Evolutionary conservation across 2,329 filamentous ascomycete genomes (phyloP).

Genomic region (Daldinia sp.): DNA sequence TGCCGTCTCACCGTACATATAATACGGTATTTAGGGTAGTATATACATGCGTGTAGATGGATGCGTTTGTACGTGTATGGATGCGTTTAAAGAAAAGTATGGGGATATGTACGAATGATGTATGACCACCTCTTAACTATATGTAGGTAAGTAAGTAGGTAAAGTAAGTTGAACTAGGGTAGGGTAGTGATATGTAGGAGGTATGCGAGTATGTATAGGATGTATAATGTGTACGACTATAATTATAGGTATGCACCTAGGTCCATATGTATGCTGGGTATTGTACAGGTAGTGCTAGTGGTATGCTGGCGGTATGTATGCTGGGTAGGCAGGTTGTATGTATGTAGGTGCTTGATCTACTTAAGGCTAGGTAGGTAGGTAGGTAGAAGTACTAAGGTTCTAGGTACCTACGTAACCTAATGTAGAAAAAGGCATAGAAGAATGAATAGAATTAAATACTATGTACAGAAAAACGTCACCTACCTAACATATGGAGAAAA

Average conservation of each 20-base stretch:
- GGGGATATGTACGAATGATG: slow-evolving; percentile 4
- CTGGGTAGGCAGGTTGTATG: too few relatives aligned
- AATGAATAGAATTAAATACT: too few relatives aligned
- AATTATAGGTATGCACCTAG: slow-evolving; percentile 4
- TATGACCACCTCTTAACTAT: too few relatives aligned
- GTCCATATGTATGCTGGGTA: too few relatives aligned
- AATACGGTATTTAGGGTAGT: slow-evolving; percentile 1
- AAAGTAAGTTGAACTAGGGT: too few relatives aligned
- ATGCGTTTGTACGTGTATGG: neutral
- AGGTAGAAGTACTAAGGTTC: too few relatives aligned
- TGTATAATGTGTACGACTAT: neutral
- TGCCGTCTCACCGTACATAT: slow-evolving; percentile 31
- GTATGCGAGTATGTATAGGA: neutral
- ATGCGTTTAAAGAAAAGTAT: neutral
- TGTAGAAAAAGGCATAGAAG: neutral
- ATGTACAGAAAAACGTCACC: neutral
- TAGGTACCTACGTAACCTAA: too few relatives aligned
- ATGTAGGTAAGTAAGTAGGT: neutral
- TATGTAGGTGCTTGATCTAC: too few relatives aligned
- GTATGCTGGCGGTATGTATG: too few relatives aligned
- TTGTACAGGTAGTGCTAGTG: too few relatives aligned
- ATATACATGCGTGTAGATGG: neutral
- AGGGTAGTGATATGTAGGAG: neutral
- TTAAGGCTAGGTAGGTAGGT: too few relatives aligned
- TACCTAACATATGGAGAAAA: neutral